Conservation (phyloP, 371 early-diverging fungal genomes). For the Coemansia sp. region DNA sequence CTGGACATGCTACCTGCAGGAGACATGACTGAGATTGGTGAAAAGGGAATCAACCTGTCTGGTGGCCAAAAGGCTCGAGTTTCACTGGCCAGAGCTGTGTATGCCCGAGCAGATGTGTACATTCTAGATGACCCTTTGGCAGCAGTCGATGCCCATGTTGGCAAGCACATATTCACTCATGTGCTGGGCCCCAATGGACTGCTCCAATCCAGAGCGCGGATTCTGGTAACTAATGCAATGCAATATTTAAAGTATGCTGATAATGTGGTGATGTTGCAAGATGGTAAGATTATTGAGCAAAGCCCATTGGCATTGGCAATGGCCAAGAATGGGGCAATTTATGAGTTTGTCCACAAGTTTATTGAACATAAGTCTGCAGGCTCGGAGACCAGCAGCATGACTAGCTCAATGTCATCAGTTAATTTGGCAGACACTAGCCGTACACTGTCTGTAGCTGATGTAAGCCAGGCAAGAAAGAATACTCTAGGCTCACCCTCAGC, state of each 20-base stretch:
- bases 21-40: conserved; percentile 93
- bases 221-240: conserved; percentile 92
- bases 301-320: conserved; percentile 72
- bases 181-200: conserved; percentile 84
- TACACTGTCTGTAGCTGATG: too few relatives aligned
- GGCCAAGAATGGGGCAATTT: conserved; percentile 58
- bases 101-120: conserved; percentile 81
- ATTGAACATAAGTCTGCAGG: conserved; percentile 26
- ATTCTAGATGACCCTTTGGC: conserved; percentile 78
- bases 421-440: background rate
- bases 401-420: background rate
- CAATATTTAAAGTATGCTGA: conserved; percentile 72
- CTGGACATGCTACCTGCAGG: conserved; percentile 74
- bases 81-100: conserved; percentile 85
- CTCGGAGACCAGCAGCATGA: background rate
- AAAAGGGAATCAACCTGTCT: conserved; percentile 85
- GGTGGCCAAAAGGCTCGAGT: conserved; percentile 85
- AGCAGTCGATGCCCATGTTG: conserved; percentile 88
- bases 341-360: conserved; percentile 33
- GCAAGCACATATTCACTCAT: conserved; percentile 77
- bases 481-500: too few relatives aligned
- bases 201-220: conserved; percentile 74
- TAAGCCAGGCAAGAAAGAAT: too few relatives aligned
- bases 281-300: conserved; percentile 75
- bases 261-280: conserved; percentile 67